Percentiles rank a stretch among this genome's conserved stretches.
Conservation (phyloP, 1,139 yeast species). For the Hyphopichia fennica region DNA sequence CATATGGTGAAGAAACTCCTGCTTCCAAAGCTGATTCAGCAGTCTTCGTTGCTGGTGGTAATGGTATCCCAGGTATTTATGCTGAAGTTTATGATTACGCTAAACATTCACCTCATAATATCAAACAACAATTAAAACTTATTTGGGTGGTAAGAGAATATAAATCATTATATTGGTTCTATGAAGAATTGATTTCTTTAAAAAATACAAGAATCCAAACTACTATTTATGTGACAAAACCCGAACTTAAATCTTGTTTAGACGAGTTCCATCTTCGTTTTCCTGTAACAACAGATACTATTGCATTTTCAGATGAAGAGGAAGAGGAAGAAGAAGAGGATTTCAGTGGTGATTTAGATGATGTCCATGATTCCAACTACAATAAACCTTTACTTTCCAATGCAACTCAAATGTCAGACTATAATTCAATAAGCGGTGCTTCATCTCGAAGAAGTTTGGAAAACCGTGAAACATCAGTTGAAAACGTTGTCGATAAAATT, state of each 20-base stretch:
- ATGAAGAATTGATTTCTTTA: constrained; percentile 44
- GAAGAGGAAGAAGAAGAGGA: background rate
- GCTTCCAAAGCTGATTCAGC: constrained; percentile 35
- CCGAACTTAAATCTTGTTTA: constrained; percentile 16
- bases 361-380: background rate
- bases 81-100: constrained; percentile 35
- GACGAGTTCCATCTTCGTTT: constrained; percentile 18
- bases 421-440: background rate
- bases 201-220: constrained; percentile 29
- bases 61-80: constrained; percentile 49
- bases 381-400: constrained; percentile 1
- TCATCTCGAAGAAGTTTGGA: background rate
- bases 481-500: constrained; percentile 10
- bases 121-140: constrained; percentile 32
- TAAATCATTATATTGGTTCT: constrained; percentile 49
- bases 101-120: constrained; percentile 9
- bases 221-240: constrained; percentile 47
- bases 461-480: background rate
- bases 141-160: constrained; percentile 54
- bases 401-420: constrained; percentile 2
- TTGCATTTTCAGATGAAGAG: background rate
- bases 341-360: background rate
- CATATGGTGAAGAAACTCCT: constrained; percentile 42
- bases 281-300: background rate
- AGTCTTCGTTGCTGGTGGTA: constrained; percentile 47